phyloP scores from a whole-genome alignment of 2,329 filamentous ascomycete species.

The Aplosporella prunicola region DNA sequence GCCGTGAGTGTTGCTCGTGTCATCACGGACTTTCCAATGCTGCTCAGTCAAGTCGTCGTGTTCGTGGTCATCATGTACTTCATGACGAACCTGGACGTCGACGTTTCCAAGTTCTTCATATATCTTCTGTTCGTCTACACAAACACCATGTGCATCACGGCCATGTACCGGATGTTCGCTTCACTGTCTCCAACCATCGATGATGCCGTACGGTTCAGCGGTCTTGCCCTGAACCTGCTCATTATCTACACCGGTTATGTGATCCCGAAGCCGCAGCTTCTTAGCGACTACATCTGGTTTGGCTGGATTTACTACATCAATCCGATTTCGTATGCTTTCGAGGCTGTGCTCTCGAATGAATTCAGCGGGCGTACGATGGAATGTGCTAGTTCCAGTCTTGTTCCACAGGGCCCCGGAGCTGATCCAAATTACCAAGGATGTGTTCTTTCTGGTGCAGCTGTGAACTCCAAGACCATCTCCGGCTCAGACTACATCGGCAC shows the following conservation, averaged over 20 bases:
- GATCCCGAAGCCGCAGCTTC: conserved; percentile 54
- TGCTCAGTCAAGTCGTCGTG: conserved; percentile 48
- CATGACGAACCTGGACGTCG: conserved; percentile 49
- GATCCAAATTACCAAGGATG: conserved; percentile 53
- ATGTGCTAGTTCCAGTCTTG: conserved; percentile 50
- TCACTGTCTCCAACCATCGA: conserved; percentile 55
- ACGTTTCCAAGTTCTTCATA: conserved; percentile 56
- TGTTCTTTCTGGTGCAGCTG: conserved; percentile 47
- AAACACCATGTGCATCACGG: conserved; percentile 53
- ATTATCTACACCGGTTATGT: conserved; percentile 58
- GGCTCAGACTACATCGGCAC: conserved; percentile 47
- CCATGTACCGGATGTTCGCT: conserved; percentile 58
- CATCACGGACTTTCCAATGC: conserved; percentile 52
- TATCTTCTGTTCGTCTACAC: conserved; percentile 55
- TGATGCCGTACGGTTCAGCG: conserved; percentile 55
- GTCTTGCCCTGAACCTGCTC: conserved; percentile 52
- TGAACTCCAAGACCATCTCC: conserved; percentile 42
- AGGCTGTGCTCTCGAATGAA: conserved; percentile 59
- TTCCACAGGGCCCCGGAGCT: conserved; percentile 49
- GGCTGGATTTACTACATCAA: conserved; percentile 41
- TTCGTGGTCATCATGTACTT: conserved; percentile 58
- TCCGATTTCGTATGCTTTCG: conserved; percentile 52
- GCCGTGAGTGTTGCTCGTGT: conserved; percentile 54
- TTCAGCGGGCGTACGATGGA: conserved; percentile 48
- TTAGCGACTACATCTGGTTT: conserved; percentile 54